Percentiles rank a stretch among this genome's conserved stretches.
Evolutionary conservation across 352 stramenopile genomes (phyloP).

Genomic region (Phytopythium delawarense): DNA sequence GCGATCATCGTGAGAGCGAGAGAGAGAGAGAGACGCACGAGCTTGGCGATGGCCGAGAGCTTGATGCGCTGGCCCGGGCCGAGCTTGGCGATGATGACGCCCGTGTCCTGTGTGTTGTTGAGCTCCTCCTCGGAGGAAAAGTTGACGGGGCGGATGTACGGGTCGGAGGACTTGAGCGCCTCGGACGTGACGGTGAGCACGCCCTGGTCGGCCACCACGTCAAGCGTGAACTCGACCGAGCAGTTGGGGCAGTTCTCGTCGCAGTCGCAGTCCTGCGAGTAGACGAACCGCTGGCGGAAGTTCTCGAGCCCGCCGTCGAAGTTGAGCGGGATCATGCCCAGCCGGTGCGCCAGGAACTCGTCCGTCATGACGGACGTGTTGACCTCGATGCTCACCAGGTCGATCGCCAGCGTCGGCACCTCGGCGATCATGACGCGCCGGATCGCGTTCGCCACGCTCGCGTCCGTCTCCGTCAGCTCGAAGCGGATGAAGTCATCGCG

Average conservation of each 20-base stretch:
- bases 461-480: constrained; percentile 95
- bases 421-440: constrained; percentile 97
- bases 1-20: no score
- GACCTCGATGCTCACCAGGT: constrained; percentile 97
- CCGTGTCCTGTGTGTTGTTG: constrained; percentile 94
- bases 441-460: constrained; percentile 96
- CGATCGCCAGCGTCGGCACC: constrained; percentile 97
- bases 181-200: constrained; percentile 76
- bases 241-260: constrained; percentile 97
- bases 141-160: constrained; percentile 83
- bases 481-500: constrained; percentile 97
- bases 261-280: constrained; percentile 88
- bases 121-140: constrained; percentile 87
- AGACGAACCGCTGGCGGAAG: constrained; percentile 89
- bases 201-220: constrained; percentile 82
- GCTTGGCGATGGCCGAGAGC: constrained; percentile 92
- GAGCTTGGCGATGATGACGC: constrained; percentile 97
- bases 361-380: constrained; percentile 98
- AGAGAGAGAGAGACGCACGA: constrained; percentile 23
- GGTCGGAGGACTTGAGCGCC: constrained; percentile 75
- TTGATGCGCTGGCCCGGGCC: constrained; percentile 93
- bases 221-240: constrained; percentile 95
- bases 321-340: constrained; percentile 96
- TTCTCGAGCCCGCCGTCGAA: constrained; percentile 85
- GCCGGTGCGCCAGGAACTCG: constrained; percentile 97